phyloP scores from a whole-genome alignment of 148 eudicot genomes.

The Hydrangea macrophylla region DNA sequence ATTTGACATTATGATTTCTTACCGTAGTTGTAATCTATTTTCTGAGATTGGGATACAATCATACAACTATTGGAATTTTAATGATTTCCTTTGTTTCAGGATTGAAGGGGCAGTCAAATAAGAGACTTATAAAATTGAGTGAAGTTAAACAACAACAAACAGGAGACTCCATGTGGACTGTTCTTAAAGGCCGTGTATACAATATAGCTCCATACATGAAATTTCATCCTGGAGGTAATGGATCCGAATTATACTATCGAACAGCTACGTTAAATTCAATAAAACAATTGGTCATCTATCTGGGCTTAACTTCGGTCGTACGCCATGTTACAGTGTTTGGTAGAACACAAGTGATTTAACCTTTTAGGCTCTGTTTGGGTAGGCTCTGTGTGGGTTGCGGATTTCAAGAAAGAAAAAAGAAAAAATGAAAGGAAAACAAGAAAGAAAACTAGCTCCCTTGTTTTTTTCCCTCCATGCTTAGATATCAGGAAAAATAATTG shows the following conservation, averaged over 20 bases:
- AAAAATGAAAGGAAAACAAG: too few species aligned
- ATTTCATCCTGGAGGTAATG: conserved; percentile 95
- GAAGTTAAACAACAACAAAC: conserved; percentile 89
- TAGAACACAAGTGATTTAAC: too few species aligned
- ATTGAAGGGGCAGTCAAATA: conserved; percentile 80
- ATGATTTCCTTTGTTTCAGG: conserved; percentile 36
- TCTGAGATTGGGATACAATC: not conserved
- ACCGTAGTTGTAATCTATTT: not conserved
- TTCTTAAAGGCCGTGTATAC: conserved; percentile 91
- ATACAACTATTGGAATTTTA: not conserved
- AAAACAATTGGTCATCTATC: not conserved
- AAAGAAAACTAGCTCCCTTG: too few species aligned
- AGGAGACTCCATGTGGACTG: conserved; percentile 93
- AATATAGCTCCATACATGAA: conserved; percentile 93
- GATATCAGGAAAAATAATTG: too few species aligned
- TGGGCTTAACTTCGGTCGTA: too few species aligned
- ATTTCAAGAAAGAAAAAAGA: not conserved
- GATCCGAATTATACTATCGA: not conserved
- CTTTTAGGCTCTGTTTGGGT: too few species aligned
- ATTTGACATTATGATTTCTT: not conserved
- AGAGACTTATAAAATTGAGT: conserved; percentile 64
- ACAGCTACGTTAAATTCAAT: not conserved
- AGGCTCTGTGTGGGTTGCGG: too few species aligned
- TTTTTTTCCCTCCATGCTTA: too few species aligned
- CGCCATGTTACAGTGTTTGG: too few species aligned